phyloP scores from a whole-genome alignment of 2,329 filamentous ascomycete genomes.

The Fonsecaea pugnacius region DNA sequence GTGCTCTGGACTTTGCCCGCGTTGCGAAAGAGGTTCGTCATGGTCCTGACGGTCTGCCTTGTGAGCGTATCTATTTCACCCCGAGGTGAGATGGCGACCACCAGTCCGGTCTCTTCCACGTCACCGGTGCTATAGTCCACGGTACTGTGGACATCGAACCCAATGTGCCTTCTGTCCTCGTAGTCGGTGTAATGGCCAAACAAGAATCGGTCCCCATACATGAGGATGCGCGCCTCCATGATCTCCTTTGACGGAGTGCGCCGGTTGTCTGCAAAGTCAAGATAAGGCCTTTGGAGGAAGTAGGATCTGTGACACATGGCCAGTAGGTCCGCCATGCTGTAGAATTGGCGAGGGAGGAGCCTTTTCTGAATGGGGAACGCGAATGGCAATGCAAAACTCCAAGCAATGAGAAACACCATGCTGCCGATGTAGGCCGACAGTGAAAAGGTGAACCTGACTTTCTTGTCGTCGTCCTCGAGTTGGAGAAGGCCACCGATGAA shows the following conservation, averaged over 20 bases:
- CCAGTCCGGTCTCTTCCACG: neutral
- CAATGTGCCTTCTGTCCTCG: slow-evolving; percentile 13
- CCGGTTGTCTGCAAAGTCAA: slow-evolving; percentile 9
- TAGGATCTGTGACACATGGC: slow-evolving; percentile 20
- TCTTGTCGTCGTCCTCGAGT: slow-evolving; percentile 1
- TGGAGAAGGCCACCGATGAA: slow-evolving; percentile 23
- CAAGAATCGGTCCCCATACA: slow-evolving; percentile 14
- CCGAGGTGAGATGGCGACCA: slow-evolving; percentile 7
- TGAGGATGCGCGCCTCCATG: slow-evolving; percentile 20
- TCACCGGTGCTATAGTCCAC: slow-evolving; percentile 5
- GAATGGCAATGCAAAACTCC: slow-evolving; percentile 8
- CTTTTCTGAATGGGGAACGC: slow-evolving; percentile 14
- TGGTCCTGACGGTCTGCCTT: neutral
- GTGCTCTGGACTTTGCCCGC: neutral
- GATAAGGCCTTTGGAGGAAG: slow-evolving; percentile 8
- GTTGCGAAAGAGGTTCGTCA: neutral
- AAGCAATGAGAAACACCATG: slow-evolving; percentile 15
- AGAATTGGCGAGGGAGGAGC: slow-evolving; percentile 21
- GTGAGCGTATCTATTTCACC: slow-evolving; percentile 7
- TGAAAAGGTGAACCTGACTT: slow-evolving; percentile 15
- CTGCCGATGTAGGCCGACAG: slow-evolving; percentile 23
- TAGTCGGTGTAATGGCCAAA: slow-evolving; percentile 18
- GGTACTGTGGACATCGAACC: slow-evolving; percentile 14
- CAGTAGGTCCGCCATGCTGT: slow-evolving; percentile 22
- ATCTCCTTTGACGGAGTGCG: slow-evolving; percentile 17